Conservation (phyloP, 2,329 filamentous ascomycete genomes). For the Exophiala oligosperma region DNA sequence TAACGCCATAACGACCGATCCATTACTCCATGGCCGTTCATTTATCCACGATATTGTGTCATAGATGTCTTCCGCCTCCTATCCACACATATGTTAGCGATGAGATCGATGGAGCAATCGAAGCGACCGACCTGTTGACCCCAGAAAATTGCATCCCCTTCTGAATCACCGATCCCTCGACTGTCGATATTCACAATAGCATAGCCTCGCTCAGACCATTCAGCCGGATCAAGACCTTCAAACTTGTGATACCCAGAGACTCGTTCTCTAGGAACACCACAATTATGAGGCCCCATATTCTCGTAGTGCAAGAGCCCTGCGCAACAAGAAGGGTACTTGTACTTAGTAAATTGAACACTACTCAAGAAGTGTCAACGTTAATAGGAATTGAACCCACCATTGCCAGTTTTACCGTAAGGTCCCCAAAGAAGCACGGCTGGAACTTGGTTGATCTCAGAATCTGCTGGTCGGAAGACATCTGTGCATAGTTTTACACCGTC, state of each 20-base stretch:
- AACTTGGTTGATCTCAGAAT: conserved; percentile 10
- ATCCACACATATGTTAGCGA: not conserved
- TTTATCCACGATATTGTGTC: conserved; percentile 7
- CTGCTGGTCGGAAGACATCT: conserved; percentile 32
- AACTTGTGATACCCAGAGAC: conserved; percentile 21
- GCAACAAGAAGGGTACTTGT: too few species aligned
- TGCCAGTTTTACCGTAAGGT: too few species aligned
- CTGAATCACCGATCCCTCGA: conserved; percentile 27
- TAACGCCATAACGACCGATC: conserved; percentile 41
- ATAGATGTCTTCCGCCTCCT: conserved; percentile 7
- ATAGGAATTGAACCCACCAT: too few species aligned
- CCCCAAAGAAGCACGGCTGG: too few species aligned
- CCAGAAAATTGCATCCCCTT: too few species aligned
- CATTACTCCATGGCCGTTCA: conserved; percentile 47
- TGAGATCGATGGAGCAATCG: conserved; percentile 14
- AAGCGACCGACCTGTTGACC: too few species aligned
- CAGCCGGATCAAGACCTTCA: conserved; percentile 33
- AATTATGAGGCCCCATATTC: too few species aligned
- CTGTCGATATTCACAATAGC: conserved; percentile 35
- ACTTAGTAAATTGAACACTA: too few species aligned
- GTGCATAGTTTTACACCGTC: conserved; percentile 33
- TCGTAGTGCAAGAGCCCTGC: too few species aligned
- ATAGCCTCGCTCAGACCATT: conserved; percentile 33
- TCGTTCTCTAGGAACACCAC: not conserved
- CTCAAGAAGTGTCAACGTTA: too few species aligned